phyloP scores from a whole-genome alignment of 176 grass and related monocot species.

The Triticum timopheevii region DNA sequence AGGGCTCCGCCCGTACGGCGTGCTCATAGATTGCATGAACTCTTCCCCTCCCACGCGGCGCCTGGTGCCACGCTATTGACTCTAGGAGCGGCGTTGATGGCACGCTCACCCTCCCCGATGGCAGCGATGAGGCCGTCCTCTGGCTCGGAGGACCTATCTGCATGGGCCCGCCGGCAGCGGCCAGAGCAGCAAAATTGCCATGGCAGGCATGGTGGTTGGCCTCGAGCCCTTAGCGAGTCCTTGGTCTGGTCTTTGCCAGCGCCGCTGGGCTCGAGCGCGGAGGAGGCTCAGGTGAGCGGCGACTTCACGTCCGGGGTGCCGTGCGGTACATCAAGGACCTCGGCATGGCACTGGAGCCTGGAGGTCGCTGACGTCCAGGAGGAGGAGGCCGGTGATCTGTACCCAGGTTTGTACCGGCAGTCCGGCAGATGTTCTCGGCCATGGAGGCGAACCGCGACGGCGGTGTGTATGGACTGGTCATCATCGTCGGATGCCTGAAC shows the following conservation, averaged over 20 bases:
- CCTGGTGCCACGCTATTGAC: conserved; percentile 51
- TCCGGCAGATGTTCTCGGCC: too few relatives aligned
- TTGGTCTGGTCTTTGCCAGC: conserved; percentile 44
- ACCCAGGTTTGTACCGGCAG: too few relatives aligned
- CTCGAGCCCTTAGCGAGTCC: conserved; percentile 35
- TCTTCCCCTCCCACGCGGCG: conserved; percentile 32
- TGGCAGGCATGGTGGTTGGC: conserved; percentile 51
- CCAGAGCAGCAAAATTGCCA: conserved; percentile 86
- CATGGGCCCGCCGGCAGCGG: conserved; percentile 67
- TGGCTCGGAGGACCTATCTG: conserved; percentile 49
- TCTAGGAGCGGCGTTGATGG: conserved; percentile 62
- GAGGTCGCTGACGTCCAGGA: too few relatives aligned
- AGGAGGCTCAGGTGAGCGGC: too few relatives aligned
- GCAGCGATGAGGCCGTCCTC: conserved; percentile 50
- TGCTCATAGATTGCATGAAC: conserved; percentile 73
- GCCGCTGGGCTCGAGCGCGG: too few relatives aligned
- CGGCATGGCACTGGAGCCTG: too few relatives aligned
- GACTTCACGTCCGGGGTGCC: too few relatives aligned
- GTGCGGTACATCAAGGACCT: too few relatives aligned
- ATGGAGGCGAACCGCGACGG: too few relatives aligned
- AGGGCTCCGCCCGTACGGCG: conserved; percentile 30
- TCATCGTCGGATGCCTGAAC: too few relatives aligned
- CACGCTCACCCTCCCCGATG: conserved; percentile 61
- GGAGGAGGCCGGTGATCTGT: too few relatives aligned
- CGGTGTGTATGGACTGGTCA: too few relatives aligned